Evolutionary conservation across 2,329 filamentous ascomycete genomes (phyloP).

Genomic region (Mariannaea sp.): DNA sequence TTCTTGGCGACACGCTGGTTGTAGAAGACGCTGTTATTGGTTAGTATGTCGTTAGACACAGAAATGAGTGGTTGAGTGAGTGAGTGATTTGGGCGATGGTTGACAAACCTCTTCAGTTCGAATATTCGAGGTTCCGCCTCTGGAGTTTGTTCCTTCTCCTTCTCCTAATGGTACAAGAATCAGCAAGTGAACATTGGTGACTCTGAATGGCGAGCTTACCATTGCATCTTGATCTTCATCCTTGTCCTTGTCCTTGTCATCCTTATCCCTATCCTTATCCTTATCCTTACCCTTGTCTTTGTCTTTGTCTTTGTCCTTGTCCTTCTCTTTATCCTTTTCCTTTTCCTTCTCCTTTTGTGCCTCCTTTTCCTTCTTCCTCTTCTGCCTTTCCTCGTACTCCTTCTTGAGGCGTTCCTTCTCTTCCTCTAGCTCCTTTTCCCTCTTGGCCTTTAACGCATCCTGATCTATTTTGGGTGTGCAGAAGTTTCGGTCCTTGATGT

Average conservation of each 20-base stretch:
- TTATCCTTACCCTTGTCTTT: constrained; percentile 40
- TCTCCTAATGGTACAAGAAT: constrained; percentile 24
- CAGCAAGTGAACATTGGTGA: not conserved
- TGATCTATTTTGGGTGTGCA: constrained; percentile 75
- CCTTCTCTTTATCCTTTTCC: constrained; percentile 51
- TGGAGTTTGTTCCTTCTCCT: constrained; percentile 23
- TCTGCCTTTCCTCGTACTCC: constrained; percentile 76
- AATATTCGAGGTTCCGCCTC: constrained; percentile 77
- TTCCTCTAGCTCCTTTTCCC: constrained; percentile 65
- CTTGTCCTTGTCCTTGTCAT: constrained; percentile 40
- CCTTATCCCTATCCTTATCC: constrained; percentile 30
- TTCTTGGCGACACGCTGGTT: constrained; percentile 82
- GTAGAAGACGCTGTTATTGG: constrained; percentile 71
- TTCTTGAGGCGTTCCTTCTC: constrained; percentile 70
- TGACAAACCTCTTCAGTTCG: constrained; percentile 73
- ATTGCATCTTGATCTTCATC: not conserved
- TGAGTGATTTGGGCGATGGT: too few species aligned
- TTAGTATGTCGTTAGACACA: not conserved
- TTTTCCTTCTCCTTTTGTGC: constrained; percentile 52
- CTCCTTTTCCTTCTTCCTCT: constrained; percentile 69
- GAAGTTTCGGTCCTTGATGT: constrained; percentile 83
- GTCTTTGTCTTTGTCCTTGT: constrained; percentile 45
- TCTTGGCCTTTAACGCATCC: constrained; percentile 64
- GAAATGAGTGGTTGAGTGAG: accelerated
- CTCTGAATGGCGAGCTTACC: constrained; percentile 3